Conservation (phyloP, 306 rosid genomes). For the Begonia loranthoides region DNA sequence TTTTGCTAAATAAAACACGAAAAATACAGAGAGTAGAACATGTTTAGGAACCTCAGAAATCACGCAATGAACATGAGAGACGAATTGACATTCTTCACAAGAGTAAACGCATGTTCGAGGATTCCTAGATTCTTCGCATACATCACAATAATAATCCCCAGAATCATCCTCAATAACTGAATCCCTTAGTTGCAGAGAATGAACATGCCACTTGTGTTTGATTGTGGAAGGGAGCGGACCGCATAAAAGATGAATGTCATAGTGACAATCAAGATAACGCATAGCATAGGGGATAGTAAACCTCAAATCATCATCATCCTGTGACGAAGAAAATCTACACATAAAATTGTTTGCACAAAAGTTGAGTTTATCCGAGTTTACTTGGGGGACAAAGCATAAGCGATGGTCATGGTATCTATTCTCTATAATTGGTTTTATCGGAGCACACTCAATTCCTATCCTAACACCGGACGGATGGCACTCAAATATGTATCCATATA, state of each 20-base stretch:
- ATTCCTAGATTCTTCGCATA: neutral
- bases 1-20: no score
- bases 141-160: conserved; percentile 1
- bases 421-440: neutral
- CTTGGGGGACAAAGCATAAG: no score
- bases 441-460: neutral
- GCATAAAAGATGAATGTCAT: conserved; percentile 2
- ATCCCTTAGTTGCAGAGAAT: neutral
- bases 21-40: no score
- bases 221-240: conserved; percentile 1
- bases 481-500: no score
- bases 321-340: no score
- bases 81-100: neutral
- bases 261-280: neutral
- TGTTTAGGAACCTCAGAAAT: neutral
- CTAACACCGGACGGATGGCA: neutral
- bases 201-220: neutral
- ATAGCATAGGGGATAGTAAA: neutral
- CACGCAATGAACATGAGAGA: neutral
- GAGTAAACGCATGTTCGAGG: neutral
- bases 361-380: no score
- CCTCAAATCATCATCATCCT: no score
- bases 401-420: neutral
- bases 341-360: no score
- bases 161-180: neutral